Evolutionary conservation across 805 yeast genomes (phyloP).

Genomic region (Pichia exigua): DNA sequence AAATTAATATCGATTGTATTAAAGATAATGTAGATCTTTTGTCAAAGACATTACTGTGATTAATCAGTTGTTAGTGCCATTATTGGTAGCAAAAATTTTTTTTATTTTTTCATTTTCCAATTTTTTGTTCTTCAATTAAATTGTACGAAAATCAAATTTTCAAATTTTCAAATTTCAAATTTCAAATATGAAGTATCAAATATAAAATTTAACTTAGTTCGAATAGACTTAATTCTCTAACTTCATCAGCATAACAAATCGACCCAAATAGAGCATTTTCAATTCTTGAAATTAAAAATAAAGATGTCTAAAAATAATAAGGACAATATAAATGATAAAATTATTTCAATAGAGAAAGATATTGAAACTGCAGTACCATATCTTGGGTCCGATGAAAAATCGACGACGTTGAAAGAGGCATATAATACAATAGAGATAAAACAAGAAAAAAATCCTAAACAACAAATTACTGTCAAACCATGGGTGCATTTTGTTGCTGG

Average conservation of each 20-base stretch:
- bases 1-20: neutral
- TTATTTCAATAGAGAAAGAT: conserved; percentile 1
- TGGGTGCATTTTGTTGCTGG: conserved; percentile 89
- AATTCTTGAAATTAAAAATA: neutral
- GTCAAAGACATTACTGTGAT: neutral
- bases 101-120: neutral
- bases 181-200: no score
- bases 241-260: neutral
- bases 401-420: conserved; percentile 40
- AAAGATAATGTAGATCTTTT: no score
- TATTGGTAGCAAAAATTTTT: neutral
- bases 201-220: neutral
- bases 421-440: conserved; percentile 20
- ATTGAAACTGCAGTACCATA: conserved; percentile 46
- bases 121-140: neutral
- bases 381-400: conserved; percentile 66
- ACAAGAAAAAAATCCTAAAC: conserved; percentile 12
- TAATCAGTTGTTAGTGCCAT: neutral
- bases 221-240: neutral
- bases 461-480: conserved; percentile 30
- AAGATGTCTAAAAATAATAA: neutral
- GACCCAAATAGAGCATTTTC: neutral
- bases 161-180: neutral
- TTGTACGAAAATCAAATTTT: neutral
- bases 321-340: neutral